Percentiles rank a stretch among this genome's conserved stretches.
phyloP scores from a whole-genome alignment of 2,329 filamentous ascomycete species.

The Alternaria brassicicola region DNA sequence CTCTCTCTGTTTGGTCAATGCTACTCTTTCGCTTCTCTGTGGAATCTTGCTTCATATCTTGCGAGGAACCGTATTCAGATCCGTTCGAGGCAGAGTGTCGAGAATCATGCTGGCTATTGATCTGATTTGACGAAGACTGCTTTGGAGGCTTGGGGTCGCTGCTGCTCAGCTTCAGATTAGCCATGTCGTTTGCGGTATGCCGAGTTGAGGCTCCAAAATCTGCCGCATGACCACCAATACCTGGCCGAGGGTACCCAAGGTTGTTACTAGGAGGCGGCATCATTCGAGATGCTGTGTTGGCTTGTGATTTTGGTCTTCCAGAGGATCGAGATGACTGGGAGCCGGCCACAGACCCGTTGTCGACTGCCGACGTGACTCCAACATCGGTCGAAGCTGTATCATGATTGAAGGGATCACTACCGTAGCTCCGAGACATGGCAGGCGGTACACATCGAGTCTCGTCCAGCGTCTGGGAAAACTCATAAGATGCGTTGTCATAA shows the following conservation, averaged over 20 bases:
- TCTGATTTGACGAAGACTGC: slow-evolving; percentile 2
- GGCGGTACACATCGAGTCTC: background rate
- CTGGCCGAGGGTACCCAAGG: background rate
- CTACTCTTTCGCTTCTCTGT: slow-evolving; percentile 20
- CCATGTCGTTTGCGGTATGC: background rate
- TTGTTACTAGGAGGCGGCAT: slow-evolving; percentile 17
- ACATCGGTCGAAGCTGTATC: background rate
- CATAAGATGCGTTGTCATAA: background rate
- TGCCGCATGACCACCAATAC: background rate
- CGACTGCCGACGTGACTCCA: background rate
- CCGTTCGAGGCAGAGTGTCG: background rate
- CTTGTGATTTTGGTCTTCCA: slow-evolving; percentile 36
- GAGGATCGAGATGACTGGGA: slow-evolving; percentile 14
- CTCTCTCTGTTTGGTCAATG: background rate
- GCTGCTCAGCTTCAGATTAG: background rate
- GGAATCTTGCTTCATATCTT: background rate
- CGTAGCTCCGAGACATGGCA: background rate
- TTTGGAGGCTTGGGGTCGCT: background rate
- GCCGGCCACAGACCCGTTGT: background rate
- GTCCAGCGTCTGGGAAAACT: slow-evolving; percentile 1
- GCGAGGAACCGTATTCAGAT: background rate
- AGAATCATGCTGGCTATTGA: background rate
- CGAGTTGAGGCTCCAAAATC: background rate
- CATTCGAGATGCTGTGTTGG: slow-evolving; percentile 43
- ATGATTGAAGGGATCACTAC: background rate